These are phyloP conservation scores for Xylariaceae sp. DNA, from an alignment of 2,329 filamentous ascomycete species.

Conservation along the genomic window DNA sequence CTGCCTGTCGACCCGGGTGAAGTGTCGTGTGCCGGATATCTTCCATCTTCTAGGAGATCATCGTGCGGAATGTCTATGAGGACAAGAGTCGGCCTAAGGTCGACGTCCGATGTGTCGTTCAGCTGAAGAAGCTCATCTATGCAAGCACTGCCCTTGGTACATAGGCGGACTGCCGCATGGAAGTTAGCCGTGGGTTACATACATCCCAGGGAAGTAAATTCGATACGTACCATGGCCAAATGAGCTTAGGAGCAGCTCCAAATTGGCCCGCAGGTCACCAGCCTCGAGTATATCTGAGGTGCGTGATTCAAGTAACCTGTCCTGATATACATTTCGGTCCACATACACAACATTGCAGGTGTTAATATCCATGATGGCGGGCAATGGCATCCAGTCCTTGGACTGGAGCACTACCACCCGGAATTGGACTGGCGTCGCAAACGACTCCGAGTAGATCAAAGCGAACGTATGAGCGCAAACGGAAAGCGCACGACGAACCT, in stretches of 20 bases:
- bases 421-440: conserved; percentile 19
- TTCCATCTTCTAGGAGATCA: conserved; percentile 37
- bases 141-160: conserved; percentile 48
- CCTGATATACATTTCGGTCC: conserved; percentile 46
- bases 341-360: conserved; percentile 57
- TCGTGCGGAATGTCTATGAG: conserved; percentile 52
- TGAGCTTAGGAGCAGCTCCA: conserved; percentile 45
- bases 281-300: conserved; percentile 28
- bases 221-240: conserved; percentile 49
- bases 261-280: conserved; percentile 38
- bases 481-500: conserved; percentile 15
- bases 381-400: conserved; percentile 54
- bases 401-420: conserved; percentile 54
- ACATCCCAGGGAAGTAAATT: background rate
- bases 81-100: conserved; percentile 52
- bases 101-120: conserved; percentile 46
- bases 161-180: conserved; percentile 44
- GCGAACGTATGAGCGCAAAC: background rate
- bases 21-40: conserved; percentile 35
- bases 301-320: conserved; percentile 36
- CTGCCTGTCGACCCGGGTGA: conserved; percentile 39
- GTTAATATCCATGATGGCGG: conserved; percentile 52
- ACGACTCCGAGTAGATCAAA: conserved; percentile 8
- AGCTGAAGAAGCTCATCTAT: conserved; percentile 48
- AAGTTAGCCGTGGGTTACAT: conserved; percentile 7